phyloP scores from a whole-genome alignment of 192 early-diverging fungal genomes.

The Podila clonocystis region DNA sequence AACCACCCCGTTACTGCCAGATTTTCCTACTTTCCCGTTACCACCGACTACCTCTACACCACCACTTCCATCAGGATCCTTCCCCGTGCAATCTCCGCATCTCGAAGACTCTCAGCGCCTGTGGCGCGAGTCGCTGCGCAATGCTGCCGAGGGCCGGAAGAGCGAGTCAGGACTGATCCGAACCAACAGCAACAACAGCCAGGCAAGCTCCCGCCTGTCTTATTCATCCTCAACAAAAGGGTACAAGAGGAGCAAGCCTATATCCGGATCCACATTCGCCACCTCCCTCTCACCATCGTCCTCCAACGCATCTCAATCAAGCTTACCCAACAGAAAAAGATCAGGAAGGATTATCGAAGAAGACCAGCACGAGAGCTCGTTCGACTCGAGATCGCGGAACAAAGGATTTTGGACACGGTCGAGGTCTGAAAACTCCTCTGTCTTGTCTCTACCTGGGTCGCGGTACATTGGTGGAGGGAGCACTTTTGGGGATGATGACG shows the following conservation, averaged over 20 bases:
- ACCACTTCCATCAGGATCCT: constrained; percentile 1
- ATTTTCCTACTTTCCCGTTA: neutral
- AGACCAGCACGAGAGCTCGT: constrained; percentile 8
- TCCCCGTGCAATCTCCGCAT: neutral
- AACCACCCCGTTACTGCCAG: neutral
- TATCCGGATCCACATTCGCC: constrained; percentile 32
- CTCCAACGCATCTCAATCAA: constrained; percentile 27
- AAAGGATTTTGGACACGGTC: neutral
- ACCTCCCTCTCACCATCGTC: constrained; percentile 23
- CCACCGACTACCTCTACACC: constrained; percentile 11
- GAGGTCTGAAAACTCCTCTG: constrained; percentile 17
- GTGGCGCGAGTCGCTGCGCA: constrained; percentile 39
- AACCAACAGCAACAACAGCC: constrained; percentile 19
- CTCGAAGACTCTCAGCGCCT: constrained; percentile 22
- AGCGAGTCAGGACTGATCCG: neutral
- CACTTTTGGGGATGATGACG: neutral
- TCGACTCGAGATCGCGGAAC: neutral
- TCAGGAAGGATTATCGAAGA: constrained; percentile 1
- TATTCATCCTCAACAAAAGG: constrained; percentile 9
- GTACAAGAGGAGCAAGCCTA: constrained; percentile 7
- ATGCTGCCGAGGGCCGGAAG: constrained; percentile 27
- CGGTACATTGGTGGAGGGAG: constrained; percentile 10
- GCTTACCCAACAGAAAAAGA: constrained; percentile 1
- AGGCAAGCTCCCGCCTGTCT: constrained; percentile 1
- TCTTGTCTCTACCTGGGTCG: constrained; percentile 33